Percentiles rank a stretch among this genome's conserved stretches.
These are phyloP conservation scores for Mycosarcoma mackinlayi DNA, from an alignment of 1,284 basidiomycete species.

Conservation along the genomic window DNA sequence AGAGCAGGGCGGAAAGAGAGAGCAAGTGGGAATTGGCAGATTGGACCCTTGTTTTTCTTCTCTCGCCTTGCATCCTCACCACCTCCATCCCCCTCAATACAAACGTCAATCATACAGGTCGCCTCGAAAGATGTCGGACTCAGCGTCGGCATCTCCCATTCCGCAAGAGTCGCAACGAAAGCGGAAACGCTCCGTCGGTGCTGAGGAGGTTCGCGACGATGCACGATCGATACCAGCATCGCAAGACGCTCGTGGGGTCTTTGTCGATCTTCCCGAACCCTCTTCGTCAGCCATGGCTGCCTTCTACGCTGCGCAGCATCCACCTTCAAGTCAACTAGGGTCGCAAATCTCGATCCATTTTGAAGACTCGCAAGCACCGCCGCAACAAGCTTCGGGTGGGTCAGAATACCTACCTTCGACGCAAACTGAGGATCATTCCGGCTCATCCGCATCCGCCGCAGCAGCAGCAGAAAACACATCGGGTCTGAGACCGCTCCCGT, in stretches of 20 bases:
- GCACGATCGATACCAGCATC: background rate
- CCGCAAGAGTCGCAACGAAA: conserved; percentile 12
- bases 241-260: conserved; percentile 3
- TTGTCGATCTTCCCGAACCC: conserved; percentile 26
- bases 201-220: background rate
- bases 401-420: conserved; percentile 26
- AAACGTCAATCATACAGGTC: too few relatives aligned
- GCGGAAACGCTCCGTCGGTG: conserved; percentile 17
- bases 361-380: conserved; percentile 1
- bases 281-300: conserved; percentile 38
- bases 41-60: conserved; percentile 22
- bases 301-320: conserved; percentile 17
- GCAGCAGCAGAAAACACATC: background rate
- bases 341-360: conserved; percentile 30
- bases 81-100: background rate
- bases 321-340: conserved; percentile 2
- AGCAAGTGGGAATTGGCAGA: background rate
- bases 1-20: background rate
- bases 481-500: conserved; percentile 19
- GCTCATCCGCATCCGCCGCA: background rate
- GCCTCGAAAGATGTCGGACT: conserved; percentile 2
- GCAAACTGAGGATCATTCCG: conserved; percentile 11
- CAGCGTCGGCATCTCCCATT: background rate
- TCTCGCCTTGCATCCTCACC: background rate
- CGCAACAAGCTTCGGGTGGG: conserved; percentile 3